Percentiles rank a stretch among this genome's conserved stretches.
These are phyloP conservation scores for Diaporthe citriasiana DNA, from an alignment of 2,329 filamentous ascomycete genomes.

Conservation along the genomic window DNA sequence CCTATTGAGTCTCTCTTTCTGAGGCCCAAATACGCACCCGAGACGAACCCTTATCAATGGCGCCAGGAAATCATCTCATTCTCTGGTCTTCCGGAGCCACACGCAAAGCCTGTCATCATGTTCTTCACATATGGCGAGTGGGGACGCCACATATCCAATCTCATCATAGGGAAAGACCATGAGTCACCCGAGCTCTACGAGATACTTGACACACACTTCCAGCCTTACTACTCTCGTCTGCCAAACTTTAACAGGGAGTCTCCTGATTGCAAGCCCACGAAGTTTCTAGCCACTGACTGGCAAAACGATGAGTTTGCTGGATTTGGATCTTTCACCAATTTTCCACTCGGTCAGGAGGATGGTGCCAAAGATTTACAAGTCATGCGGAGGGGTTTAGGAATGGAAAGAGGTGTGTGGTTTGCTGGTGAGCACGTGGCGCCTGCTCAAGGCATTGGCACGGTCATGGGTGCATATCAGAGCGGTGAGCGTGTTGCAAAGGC, in stretches of 20 bases:
- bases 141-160: background rate
- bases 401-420: constrained; percentile 1
- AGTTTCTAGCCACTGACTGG: constrained; percentile 10
- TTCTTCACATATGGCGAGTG: constrained; percentile 5
- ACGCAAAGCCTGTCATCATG: constrained; percentile 1
- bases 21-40: background rate
- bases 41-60: constrained; percentile 16
- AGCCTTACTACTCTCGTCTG: constrained; percentile 9
- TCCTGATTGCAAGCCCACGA: background rate
- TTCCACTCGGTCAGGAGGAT: background rate
- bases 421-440: constrained; percentile 17
- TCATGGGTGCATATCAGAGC: background rate
- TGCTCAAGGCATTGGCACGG: background rate
- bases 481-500: background rate
- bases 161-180: background rate
- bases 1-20: constrained; percentile 21
- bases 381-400: background rate
- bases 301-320: constrained; percentile 9
- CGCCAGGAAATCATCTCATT: constrained; percentile 21
- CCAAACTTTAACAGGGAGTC: background rate
- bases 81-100: background rate
- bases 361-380: background rate
- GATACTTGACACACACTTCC: background rate
- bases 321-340: constrained; percentile 21
- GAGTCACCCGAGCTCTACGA: background rate